phyloP scores from a whole-genome alignment of 441 rosid species.

The Pelargonium fulgidum region DNA sequence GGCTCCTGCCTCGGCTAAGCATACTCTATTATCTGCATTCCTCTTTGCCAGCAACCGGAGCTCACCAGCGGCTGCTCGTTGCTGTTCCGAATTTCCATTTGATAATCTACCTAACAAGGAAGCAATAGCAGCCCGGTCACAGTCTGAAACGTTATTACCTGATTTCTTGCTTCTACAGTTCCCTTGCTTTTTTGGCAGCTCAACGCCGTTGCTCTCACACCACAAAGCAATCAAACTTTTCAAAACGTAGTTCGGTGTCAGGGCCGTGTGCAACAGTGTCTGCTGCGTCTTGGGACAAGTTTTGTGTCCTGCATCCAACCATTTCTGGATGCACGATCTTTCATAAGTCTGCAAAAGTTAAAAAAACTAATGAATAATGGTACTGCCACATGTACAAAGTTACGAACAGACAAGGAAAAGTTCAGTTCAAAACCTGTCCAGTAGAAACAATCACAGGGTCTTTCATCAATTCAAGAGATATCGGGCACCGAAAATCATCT shows the following conservation, averaged over 20 bases:
- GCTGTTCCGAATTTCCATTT: conserved; percentile 57
- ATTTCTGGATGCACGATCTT: conserved; percentile 83
- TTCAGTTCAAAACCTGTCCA: conserved; percentile 60
- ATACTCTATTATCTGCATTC: conserved; percentile 85
- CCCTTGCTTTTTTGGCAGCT: conserved; percentile 75
- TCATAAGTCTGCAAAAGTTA: conserved; percentile 76
- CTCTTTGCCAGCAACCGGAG: conserved; percentile 86
- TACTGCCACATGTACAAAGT: conserved; percentile 9
- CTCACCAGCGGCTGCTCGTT: conserved; percentile 95
- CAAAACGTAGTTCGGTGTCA: conserved; percentile 84
- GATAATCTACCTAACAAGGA: conserved; percentile 55
- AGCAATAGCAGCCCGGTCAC: conserved; percentile 63
- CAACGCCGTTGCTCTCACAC: conserved; percentile 93
- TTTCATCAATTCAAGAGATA: conserved; percentile 93
- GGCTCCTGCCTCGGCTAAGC: conserved; percentile 92
- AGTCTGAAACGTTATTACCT: conserved; percentile 67
- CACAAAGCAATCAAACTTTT: conserved; percentile 84
- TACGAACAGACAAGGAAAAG: conserved; percentile 3
- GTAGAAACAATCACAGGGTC: conserved; percentile 99
- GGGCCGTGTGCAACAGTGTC: conserved; percentile 66
- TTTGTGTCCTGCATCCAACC: conserved; percentile 94
- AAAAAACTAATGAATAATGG: conserved; percentile 19
- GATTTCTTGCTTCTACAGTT: conserved; percentile 42
- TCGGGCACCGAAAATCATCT: conserved; percentile 93
- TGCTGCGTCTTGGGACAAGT: conserved; percentile 97